Evolutionary conservation across 306 rosid genomes (phyloP), one percentile per base, ranked within the genome.

Genomic region (Sindora glabra): DNA sequence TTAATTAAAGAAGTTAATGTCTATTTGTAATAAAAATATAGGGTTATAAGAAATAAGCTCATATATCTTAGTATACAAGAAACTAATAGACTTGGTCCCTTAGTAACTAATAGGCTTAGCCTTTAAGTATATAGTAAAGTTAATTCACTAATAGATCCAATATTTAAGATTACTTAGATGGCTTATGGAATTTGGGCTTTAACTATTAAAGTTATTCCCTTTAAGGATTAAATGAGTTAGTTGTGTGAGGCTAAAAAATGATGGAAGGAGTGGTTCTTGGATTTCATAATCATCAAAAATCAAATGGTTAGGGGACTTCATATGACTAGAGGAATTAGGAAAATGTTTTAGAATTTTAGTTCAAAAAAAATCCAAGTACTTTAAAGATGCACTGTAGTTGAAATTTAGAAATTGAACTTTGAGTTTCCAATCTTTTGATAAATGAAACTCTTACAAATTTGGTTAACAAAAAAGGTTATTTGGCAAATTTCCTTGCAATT

Each of bases 181-280:
- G 14, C 48, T 34, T 26, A 48, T 25, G 11, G 57, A 5, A 3
- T 26, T 36, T 30, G 72, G 49, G 3, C 66, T 61, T 30, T 59
- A 46, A 53, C 69, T 69, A 6, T 2, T 10, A 39, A 74, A 1
- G 1, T 38, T 36, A 15, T 74, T 74, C 2, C 0, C 2, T 13
- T 25, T 33, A 1, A 74, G 74, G 40, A 0, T 0, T 14, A 68
- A 48, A 1, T 0, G 0, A 18, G 29, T 59, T 2, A 68, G 29
- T 23, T 63, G 39, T 37, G 68, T 62, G 17, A 71, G 62, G 42
- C 62, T 77, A 38, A 59, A 64, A 1, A 71, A 21, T 0, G 62
- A 62, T 5, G 4, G 2, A 18, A 57, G 62, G 51, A 57, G 16
- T 2, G 19, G 10, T 23, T 54, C 54, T 3, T 9, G 10, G 13